Evolutionary conservation across 208 protist genomes (phyloP), one percentile per base, ranked within the genome.

Genomic region (Leishmania lainsoni): DNA sequence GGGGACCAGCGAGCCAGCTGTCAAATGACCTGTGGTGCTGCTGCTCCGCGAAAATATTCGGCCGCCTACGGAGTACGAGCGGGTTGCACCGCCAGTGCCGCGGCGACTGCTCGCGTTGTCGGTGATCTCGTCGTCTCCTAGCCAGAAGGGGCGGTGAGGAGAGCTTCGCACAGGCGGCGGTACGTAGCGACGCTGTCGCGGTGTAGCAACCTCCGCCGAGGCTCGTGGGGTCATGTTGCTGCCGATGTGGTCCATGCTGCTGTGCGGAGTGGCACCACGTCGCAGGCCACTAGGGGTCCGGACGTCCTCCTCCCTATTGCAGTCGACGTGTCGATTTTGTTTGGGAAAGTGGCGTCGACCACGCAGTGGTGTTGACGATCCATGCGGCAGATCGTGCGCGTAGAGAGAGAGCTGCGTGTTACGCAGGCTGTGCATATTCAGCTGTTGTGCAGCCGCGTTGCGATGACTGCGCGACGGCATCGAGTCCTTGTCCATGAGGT

Each of bases 371-470:
- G 89, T 86, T 0, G 66, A 32, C 2, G 20, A 49, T 20, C 84
- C 70, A 29, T 66, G 65, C 26, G 54, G 45, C 29, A 80, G 63
- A 52, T 87, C 79, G 3, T 88, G 79, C 9, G 63, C 56, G 75
- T 92, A 90, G 45, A 93, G 32, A 22, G 83, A 93, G n/a, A 96
- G 84, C 29, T 86, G 77, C 45, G 91, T 94, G 80, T 91, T 84
- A 16, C 89, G 83, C 22, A 96, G 83, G 70, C 90, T 96, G 48
- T 87, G 86, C 32, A 91, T 83, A 51, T 88, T 89, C 39, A 81
- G 61, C 20, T 42, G 42, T 29, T 79, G 75, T 0, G 89, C 86
- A 5, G 22, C 51, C n/a, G 61, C 54, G n/a, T 84, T 89, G 42
- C 87, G 86, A 49, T 90, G 88, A 5, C 66, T 61, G 16, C 77